Evolutionary conservation across 306 rosid species (phyloP).

Genomic region (Dicorynia guianensis): DNA sequence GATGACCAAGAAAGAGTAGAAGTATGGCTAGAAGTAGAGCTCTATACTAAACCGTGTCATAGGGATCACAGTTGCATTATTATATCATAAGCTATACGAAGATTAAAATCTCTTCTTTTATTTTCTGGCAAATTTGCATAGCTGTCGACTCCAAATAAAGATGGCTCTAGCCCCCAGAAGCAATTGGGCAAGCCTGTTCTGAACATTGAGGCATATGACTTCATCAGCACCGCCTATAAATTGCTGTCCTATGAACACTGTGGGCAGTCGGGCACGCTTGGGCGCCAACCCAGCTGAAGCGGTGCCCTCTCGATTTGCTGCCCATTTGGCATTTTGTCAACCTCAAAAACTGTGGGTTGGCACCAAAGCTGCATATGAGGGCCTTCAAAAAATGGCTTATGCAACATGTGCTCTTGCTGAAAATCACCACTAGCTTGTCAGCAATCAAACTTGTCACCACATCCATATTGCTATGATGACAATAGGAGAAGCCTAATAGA

Average conservation of each 20-base stretch:
- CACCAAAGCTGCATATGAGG: constrained; percentile 56
- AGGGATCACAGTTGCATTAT: too few relatives aligned
- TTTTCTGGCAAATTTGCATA: constrained; percentile 13
- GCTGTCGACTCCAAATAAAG: constrained; percentile 42
- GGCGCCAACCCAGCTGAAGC: constrained; percentile 43
- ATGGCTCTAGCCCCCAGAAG: constrained; percentile 61
- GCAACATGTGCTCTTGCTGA: constrained; percentile 67
- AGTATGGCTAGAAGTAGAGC: not conserved
- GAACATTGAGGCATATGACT: constrained; percentile 56
- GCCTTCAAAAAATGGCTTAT: constrained; percentile 56
- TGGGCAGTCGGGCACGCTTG: constrained; percentile 51
- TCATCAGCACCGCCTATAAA: constrained; percentile 56
- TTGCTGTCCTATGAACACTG: constrained; percentile 59
- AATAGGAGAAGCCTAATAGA: not conserved
- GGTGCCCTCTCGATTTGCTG: constrained; percentile 45
- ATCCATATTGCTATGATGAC: constrained; percentile 52
- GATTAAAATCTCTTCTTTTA: not conserved
- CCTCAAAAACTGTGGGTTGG: constrained; percentile 53
- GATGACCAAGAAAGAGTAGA: not conserved
- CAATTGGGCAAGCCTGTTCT: constrained; percentile 52
- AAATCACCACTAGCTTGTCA: constrained; percentile 77
- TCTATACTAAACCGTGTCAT: not conserved
- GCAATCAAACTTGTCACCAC: constrained; percentile 54
- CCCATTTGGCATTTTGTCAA: constrained; percentile 52
- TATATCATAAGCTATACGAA: not conserved